Conservation (phyloP, 306 rosid genomes). For the Glycyrrhiza uralensis region DNA sequence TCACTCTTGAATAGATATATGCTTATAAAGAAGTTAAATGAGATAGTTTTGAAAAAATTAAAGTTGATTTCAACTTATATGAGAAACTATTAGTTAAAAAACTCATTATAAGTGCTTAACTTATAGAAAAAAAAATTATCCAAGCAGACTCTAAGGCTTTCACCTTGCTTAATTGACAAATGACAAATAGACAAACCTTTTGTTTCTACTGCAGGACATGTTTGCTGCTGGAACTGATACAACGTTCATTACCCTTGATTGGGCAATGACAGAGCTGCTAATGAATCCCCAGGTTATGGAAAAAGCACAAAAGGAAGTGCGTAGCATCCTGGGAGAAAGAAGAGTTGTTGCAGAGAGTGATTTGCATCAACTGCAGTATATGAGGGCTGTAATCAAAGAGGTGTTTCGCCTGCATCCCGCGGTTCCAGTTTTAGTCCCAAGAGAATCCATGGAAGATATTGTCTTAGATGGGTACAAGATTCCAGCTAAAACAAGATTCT, state of each 20-base stretch:
- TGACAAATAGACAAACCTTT: neutral
- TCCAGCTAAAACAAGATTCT: conserved; percentile 59
- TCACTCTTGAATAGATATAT: no score
- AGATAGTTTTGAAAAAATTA: no score
- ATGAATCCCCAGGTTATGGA: conserved; percentile 48
- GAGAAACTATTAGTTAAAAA: no score
- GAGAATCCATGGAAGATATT: conserved; percentile 69
- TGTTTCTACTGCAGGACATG: conserved; percentile 53
- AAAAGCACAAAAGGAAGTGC: conserved; percentile 62
- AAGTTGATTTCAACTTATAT: no score
- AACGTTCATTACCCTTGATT: conserved; percentile 57
- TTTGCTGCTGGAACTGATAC: conserved; percentile 84
- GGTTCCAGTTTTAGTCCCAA: conserved; percentile 59
- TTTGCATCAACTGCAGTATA: conserved; percentile 46
- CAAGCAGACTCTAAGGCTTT: no score
- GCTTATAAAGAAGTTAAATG: no score
- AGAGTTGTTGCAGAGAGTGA: conserved; percentile 48
- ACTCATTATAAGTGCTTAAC: no score
- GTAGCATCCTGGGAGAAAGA: conserved; percentile 45
- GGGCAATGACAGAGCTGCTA: conserved; percentile 68
- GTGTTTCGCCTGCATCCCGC: conserved; percentile 57
- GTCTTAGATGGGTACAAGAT: conserved; percentile 50
- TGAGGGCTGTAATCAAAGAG: conserved; percentile 61
- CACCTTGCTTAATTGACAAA: neutral
- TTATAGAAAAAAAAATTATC: no score